Base-by-base conservation (phyloP, 495 filamentous ascomycete genomes). In the Corynascus novoguineensis region DNA sequence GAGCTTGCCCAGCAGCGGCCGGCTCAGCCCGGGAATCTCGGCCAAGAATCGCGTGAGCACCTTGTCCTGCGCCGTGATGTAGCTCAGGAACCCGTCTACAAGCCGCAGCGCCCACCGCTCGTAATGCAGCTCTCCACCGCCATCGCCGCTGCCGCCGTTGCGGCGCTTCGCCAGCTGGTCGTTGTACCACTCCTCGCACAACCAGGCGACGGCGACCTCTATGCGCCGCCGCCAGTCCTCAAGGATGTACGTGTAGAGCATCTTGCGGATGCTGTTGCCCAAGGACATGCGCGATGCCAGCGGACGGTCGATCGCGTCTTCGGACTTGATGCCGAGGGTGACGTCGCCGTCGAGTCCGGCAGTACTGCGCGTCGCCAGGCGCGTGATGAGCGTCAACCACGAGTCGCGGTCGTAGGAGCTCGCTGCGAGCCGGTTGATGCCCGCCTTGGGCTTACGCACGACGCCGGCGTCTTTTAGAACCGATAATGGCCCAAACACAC, bases 171-270 rank as follows among this genome's bases (percentile, higher is more conserved):
- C 73, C 24, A 96, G 70, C 37, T 82, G 82, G 68, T 96, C 95
- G 65, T 90, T 93, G 72, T 95, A 97, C 92, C 92, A 99, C 71
- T 99, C 93, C 70, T 99, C 93, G 63, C 86, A 92, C 25, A 97
- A 76, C 93, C 93, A 99, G 17, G 84, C 81, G 51, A 96, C 86
- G 3, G 89, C 92, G 34, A 90, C 79, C 54, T 90, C 90, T 53
- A 97, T 88, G 22, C 92, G 83, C 37, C 80, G 83, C 32, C 91
- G 81, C 71, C 95, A 99, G 71, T 99, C 93, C 55, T 91, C 88
- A 22, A 96, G 77, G 38, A 97, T 80, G 70, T 92, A 96, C 21
- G 78, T 78, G 71, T 86, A 92, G 6, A 98, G 75, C 15, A 80
- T 79, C 61, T 96, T 87, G 19, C 93, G 82, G 52, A 97, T 89